Base-by-base conservation (phyloP, 176 grass and related monocot genomes). In the Coix lacrymajobi region DNA sequence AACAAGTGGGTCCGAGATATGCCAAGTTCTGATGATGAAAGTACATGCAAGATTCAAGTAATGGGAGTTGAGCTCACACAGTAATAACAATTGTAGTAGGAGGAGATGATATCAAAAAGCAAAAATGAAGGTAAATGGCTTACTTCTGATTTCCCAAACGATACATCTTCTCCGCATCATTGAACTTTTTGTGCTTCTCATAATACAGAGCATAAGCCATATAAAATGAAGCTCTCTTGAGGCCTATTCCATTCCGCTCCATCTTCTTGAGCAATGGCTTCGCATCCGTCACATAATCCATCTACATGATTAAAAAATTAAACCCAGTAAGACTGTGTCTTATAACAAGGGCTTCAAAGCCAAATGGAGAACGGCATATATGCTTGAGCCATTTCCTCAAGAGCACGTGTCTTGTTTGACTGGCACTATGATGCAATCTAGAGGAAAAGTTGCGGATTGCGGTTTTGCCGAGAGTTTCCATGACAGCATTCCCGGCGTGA, bases 201-300 rank as follows among this genome's bases (percentile, higher is more conserved):
- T 98, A 95, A 78, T 98, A 93, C 46, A 98, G 37, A 70, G 96
- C 89, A 70, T 93, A 92, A 8, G 96, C 96, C 86, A 93, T 89
- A 81, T 95, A 98, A 63, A 93, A 98, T 12, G 89, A 77, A 32
- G 91, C 82, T 83, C 96, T 87, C 71, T 90, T 99, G 30, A 85
- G 76, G 12, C 96, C 96, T 63, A 98, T 95, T 49, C 84, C 62
- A 69, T 90, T 93, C 80, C 66, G 82, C 85, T 95, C 89, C 93
- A 98, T 90, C 81, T 83, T 98, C 81, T 91, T 95, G 64, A 98
- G 87, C 60, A 98, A 64, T 20, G 85, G 84, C 75, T 92, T 98
- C 8, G 93, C 92, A 78, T 98, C 96, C 30, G 88, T 32, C 54
- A 98, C 92, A 44, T 90, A 93, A 80, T 98, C 96, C 96, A 98